Base-by-base conservation (phyloP, 805 yeast species). In the Sugiyamaella mastotermitis region DNA sequence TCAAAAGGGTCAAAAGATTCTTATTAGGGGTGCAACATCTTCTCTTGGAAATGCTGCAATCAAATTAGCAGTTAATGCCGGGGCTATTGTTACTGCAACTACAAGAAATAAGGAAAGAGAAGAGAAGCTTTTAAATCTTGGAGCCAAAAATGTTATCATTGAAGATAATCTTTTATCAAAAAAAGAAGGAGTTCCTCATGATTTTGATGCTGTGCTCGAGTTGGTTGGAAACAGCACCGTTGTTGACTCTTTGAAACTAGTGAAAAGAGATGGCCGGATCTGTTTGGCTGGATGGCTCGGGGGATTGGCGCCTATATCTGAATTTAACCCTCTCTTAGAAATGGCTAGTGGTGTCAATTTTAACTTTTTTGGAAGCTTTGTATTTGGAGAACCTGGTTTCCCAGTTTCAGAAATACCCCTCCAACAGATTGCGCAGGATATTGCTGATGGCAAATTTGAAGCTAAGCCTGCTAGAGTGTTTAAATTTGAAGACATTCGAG, bases 261-360 rank as follows among this genome's bases (percentile, higher is more conserved):
- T 17, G 9, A 30, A 17, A 8, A 25, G 32, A 17, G 33, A 20
- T 17, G 41, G 41, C n/a, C 16, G 33, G 13, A 9, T 38, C 14
- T 26, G 23, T 14, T 35, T 10, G 9, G 41, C 41, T 9, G 41
- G 41, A 6, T 38, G 23, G 26, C 37, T 38, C 5, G 41, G 41
- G n/a, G 41, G 41, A 13, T 28, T 38, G 16, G 41, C 20, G 3
- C 41, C 41, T 6, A 16, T 38, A 13, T 10, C 9, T 9, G 37
- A 33, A 10, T 38, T 38, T 28, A 38, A 38, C 37, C 41, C 41
- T 6, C 6, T 38, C 21, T 4, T 25, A 7, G 20, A 38, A 27
- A 32, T 38, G 41, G 33, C 23, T 7, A 24, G 33, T 15, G 41
- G 41, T 6, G 41, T 38, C 4, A 37, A 38, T 17, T 38, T 32